A percentile compares a stretch with the other conserved stretches of the same genome.
phyloP scores from a whole-genome alignment of 108 stramenopile species.

The Heterococcus sp. region DNA sequence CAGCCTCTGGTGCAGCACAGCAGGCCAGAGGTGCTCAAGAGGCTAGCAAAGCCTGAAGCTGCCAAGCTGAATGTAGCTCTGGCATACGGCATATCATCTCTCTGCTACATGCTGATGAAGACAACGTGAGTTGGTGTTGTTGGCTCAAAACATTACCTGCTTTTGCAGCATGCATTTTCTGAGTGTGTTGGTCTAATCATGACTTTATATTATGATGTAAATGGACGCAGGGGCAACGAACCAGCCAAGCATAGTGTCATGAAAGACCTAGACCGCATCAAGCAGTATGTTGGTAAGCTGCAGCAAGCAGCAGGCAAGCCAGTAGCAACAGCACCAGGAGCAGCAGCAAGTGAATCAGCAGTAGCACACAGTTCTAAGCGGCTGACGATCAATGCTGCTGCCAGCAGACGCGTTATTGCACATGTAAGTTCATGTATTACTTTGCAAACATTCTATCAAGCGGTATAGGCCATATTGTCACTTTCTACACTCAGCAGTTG shows the following conservation, averaged over 20 bases:
- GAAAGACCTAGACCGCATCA: not conserved
- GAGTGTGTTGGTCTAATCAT: too few species aligned
- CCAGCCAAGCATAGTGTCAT: not conserved
- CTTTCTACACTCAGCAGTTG: too few species aligned
- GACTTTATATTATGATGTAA: too few species aligned
- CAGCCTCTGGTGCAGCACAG: not conserved
- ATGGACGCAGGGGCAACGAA: not conserved
- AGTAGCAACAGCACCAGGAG: not conserved
- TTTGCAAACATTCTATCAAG: too few species aligned
- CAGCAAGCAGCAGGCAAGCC: not conserved
- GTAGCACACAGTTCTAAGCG: too few species aligned
- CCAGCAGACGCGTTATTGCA: too few species aligned
- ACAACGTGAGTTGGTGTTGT: not conserved
- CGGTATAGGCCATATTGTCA: too few species aligned
- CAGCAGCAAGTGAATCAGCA: not conserved
- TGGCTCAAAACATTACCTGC: too few species aligned
- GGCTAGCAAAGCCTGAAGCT: not conserved
- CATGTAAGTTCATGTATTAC: too few species aligned
- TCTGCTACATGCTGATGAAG: not conserved
- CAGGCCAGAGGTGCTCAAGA: not conserved
- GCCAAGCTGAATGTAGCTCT: not conserved
- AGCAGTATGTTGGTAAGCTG: too few species aligned
- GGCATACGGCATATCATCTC: not conserved
- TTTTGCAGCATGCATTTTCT: too few species aligned
- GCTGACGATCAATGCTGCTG: too few species aligned